Evolutionary conservation across 2,329 filamentous ascomycete species (phyloP).

Genomic region (Thelonectria discophora): DNA sequence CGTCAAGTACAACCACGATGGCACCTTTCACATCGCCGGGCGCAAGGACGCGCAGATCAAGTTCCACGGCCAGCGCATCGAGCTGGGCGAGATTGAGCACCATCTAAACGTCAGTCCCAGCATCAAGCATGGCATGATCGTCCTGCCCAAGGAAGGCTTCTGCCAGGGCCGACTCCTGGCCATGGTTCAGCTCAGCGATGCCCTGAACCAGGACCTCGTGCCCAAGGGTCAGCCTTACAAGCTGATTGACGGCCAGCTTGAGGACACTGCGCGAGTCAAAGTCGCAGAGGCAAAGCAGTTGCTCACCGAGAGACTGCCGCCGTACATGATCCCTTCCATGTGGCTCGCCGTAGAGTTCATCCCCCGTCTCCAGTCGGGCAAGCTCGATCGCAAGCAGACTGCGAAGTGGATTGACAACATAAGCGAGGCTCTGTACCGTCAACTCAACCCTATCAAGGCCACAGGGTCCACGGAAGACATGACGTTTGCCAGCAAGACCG

Average conservation of each 20-base stretch:
- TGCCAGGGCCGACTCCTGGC: conserved; percentile 30
- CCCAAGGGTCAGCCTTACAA: conserved; percentile 24
- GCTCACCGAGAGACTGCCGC: conserved; percentile 28
- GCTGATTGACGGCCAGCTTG: conserved; percentile 19
- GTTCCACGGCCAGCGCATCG: conserved; percentile 46
- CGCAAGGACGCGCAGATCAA: conserved; percentile 46
- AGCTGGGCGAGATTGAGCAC: conserved; percentile 46
- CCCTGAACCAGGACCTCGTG: conserved; percentile 15
- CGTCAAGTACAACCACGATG: conserved; percentile 41
- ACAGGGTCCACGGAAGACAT: background rate
- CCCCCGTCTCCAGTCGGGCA: conserved; percentile 32
- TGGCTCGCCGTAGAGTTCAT: conserved; percentile 34
- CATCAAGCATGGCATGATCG: conserved; percentile 37
- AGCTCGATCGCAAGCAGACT: conserved; percentile 32
- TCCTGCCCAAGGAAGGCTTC: conserved; percentile 27
- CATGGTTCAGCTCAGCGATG: conserved; percentile 26
- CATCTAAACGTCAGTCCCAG: conserved; percentile 33
- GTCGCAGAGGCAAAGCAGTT: conserved; percentile 27
- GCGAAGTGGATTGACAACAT: conserved; percentile 30
- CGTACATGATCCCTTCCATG: conserved; percentile 37
- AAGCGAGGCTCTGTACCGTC: conserved; percentile 23
- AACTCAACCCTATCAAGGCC: conserved; percentile 24
- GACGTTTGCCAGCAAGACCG: conserved; percentile 1
- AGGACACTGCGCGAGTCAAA: conserved; percentile 1
- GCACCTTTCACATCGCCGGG: conserved; percentile 37